Conservation (phyloP, 176 grass and related monocot species). For the Raddia distichophylla region DNA sequence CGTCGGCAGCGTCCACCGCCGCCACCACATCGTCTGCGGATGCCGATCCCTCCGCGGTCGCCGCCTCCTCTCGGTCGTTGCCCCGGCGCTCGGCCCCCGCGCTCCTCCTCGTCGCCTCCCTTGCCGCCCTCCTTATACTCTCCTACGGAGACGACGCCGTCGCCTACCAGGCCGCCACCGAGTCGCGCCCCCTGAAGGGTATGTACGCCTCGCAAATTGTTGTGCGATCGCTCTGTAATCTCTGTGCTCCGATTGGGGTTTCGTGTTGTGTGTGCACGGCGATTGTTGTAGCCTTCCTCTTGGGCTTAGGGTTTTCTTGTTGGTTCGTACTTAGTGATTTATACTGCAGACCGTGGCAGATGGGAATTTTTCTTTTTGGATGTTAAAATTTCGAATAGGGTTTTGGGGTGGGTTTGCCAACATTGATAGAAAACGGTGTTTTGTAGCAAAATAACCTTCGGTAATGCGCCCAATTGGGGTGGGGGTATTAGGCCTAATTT, state of each 20-base stretch:
- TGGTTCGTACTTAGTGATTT: not conserved
- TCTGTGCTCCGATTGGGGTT: not conserved
- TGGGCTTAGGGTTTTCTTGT: slow-evolving; percentile 43
- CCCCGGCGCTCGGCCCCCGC: slow-evolving; percentile 36
- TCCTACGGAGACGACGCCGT: slow-evolving; percentile 45
- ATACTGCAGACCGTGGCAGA: not conserved
- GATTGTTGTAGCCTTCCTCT: slow-evolving; percentile 18
- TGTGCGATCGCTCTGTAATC: not conserved
- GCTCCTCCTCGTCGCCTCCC: slow-evolving; percentile 54
- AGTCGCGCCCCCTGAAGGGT: slow-evolving; percentile 42
- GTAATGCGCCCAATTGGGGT: not conserved
- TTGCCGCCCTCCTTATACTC: slow-evolving; percentile 52
- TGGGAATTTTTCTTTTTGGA: not conserved
- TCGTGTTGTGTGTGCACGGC: not conserved
- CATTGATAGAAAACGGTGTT: not conserved
- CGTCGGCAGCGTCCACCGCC: slow-evolving; percentile 30
- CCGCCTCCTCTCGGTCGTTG: slow-evolving; percentile 6
- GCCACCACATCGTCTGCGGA: slow-evolving; percentile 3
- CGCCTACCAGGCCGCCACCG: not conserved
- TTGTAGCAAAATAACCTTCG: not conserved
- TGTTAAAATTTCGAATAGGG: not conserved
- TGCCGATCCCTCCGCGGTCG: not conserved
- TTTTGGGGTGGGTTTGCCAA: not conserved
- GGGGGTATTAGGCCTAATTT: not conserved
- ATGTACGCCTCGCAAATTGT: not conserved